phyloP scores from a whole-genome alignment of 2,329 filamentous ascomycete genomes.

The Onygena corvina region DNA sequence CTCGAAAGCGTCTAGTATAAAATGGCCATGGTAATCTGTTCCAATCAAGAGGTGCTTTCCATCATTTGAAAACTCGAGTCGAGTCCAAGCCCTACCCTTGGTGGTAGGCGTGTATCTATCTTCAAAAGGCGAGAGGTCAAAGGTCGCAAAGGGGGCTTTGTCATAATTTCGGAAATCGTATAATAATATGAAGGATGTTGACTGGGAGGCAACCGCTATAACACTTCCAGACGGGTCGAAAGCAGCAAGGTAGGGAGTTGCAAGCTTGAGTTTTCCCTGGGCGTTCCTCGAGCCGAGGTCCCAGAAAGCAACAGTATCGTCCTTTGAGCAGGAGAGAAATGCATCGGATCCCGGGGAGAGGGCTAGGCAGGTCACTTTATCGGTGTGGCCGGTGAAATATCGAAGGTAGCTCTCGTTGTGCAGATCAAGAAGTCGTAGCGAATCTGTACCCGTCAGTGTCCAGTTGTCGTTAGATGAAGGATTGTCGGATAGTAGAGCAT shows the following conservation, averaged over 20 bases:
- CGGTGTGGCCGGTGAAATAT: slow-evolving; percentile 87
- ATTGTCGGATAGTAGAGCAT: slow-evolving; percentile 19
- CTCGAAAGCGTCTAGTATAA: slow-evolving; percentile 84
- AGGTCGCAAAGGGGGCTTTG: slow-evolving; percentile 74
- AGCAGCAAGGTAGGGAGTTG: slow-evolving; percentile 68
- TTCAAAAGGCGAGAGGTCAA: slow-evolving; percentile 56
- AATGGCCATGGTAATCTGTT: slow-evolving; percentile 74
- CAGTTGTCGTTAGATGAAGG: background rate
- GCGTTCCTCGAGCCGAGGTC: slow-evolving; percentile 69
- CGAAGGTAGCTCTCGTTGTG: slow-evolving; percentile 95
- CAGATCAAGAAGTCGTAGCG: slow-evolving; percentile 70
- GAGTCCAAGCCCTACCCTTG: slow-evolving; percentile 57
- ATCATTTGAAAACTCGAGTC: slow-evolving; percentile 91
- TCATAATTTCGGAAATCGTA: slow-evolving; percentile 93
- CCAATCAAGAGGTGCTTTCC: slow-evolving; percentile 76
- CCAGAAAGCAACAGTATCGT: slow-evolving; percentile 88
- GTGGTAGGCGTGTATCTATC: slow-evolving; percentile 43
- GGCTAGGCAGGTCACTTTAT: slow-evolving; percentile 67
- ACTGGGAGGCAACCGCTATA: slow-evolving; percentile 77
- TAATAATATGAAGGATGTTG: slow-evolving; percentile 65
- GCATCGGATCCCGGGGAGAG: slow-evolving; percentile 78
- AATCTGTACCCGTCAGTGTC: slow-evolving; percentile 42
- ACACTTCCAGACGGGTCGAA: slow-evolving; percentile 88
- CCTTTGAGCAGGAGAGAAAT: slow-evolving; percentile 82
- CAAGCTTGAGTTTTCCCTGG: slow-evolving; percentile 67